A percentile compares a stretch with the other conserved stretches of the same genome.
Evolutionary conservation across 2,329 filamentous ascomycete species (phyloP).

Genomic region (Thermothelomyces thermophilus): DNA sequence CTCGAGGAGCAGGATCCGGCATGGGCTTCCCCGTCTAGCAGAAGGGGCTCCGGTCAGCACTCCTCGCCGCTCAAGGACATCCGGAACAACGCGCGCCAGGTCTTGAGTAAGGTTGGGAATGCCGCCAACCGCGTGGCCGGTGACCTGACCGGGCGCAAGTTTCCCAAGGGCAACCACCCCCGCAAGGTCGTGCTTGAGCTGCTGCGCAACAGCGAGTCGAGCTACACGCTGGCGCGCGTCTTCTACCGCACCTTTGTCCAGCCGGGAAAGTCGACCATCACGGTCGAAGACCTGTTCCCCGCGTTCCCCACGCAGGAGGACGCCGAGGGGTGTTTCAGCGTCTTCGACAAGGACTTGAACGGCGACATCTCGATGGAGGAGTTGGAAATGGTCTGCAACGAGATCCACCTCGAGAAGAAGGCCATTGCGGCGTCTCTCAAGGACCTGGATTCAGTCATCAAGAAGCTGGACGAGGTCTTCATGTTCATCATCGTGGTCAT

Average conservation of each 20-base stretch:
- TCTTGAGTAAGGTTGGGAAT: slow-evolving; percentile 73
- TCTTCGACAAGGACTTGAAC: slow-evolving; percentile 96
- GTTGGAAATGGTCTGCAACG: slow-evolving; percentile 84
- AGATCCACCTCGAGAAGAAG: slow-evolving; percentile 91
- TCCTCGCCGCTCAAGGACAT: slow-evolving; percentile 70
- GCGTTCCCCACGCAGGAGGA: slow-evolving; percentile 81
- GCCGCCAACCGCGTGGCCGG: slow-evolving; percentile 81
- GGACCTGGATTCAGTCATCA: slow-evolving; percentile 87
- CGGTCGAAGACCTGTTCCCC: slow-evolving; percentile 66
- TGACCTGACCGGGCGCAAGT: slow-evolving; percentile 77
- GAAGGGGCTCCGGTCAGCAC: slow-evolving; percentile 44
- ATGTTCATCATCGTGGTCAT: slow-evolving; percentile 79
- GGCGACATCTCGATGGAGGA: slow-evolving; percentile 95
- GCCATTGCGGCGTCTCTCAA: slow-evolving; percentile 92
- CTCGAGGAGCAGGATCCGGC: slow-evolving; percentile 48
- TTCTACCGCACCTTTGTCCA: slow-evolving; percentile 79
- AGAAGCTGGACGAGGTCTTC: slow-evolving; percentile 83
- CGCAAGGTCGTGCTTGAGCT: slow-evolving; percentile 78
- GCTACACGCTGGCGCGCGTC: slow-evolving; percentile 78
- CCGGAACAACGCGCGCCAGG: slow-evolving; percentile 67
- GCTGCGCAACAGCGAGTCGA: slow-evolving; percentile 62
- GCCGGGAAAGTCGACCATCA: slow-evolving; percentile 69
- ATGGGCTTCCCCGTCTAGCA: slow-evolving; percentile 35
- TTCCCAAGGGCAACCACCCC: slow-evolving; percentile 63
- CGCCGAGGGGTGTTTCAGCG: slow-evolving; percentile 77